Evolutionary conservation across 2,329 filamentous ascomycete genomes (phyloP).

Genomic region (Penicillium concentricum): DNA sequence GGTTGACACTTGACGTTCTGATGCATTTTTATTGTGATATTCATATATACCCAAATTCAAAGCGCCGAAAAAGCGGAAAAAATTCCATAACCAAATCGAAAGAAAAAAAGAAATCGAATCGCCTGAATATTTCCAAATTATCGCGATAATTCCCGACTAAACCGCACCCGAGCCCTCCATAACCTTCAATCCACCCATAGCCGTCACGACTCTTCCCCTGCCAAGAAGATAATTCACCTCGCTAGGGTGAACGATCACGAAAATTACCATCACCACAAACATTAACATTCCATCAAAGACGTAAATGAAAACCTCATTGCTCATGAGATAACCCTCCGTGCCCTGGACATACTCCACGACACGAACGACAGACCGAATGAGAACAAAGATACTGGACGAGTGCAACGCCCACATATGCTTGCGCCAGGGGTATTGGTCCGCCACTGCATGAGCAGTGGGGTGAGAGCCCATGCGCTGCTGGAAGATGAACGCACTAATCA

Average conservation of each 20-base stretch:
- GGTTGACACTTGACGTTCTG: neutral
- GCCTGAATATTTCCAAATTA: neutral
- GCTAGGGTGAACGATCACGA: constrained; percentile 26
- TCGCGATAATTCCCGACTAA: neutral
- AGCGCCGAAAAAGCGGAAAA: neutral
- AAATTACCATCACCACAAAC: constrained; percentile 25
- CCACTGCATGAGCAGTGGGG: constrained; percentile 27
- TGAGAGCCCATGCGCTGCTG: constrained; percentile 25
- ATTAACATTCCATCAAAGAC: constrained; percentile 33
- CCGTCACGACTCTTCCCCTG: constrained; percentile 14
- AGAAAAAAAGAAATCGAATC: neutral
- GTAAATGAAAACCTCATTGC: constrained; percentile 31
- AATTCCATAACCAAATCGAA: neutral
- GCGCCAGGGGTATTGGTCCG: constrained; percentile 33
- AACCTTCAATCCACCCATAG: constrained; percentile 18
- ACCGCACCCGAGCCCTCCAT: constrained; percentile 3
- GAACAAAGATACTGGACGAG: constrained; percentile 23
- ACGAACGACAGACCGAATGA: constrained; percentile 32
- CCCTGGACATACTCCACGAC: constrained; percentile 32
- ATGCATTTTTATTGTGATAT: neutral
- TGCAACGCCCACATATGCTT: constrained; percentile 35
- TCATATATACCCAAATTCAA: constrained; percentile 4
- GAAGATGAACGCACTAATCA: constrained; percentile 26
- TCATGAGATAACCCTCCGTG: constrained; percentile 26
- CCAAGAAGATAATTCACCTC: constrained; percentile 25